Evolutionary conservation across 805 yeast genomes (phyloP), one percentile per base, ranked within the genome.

Genomic region (Saccharomycopsis oosterbeekiorum): DNA sequence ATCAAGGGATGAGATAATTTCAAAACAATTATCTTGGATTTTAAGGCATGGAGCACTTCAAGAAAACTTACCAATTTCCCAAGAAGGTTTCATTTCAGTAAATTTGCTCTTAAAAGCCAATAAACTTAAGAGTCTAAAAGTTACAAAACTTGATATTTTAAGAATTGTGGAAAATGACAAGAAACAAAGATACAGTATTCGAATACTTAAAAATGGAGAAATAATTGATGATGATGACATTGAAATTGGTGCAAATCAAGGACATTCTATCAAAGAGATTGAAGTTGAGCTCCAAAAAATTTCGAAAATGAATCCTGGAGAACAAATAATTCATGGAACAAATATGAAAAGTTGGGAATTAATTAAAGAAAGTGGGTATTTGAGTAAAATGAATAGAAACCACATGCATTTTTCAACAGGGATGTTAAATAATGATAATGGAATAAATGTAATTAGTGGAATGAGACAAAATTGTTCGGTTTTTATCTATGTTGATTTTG

Each of bases 181-280:
- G 59, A 93, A 93, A 73, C 78, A 85, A 66, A 71, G 99, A 60
- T 93, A 85, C 72, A 78, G 79, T 41, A 50, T 37, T 24, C 24
- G 51, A n/a, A 14, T 24, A n/a, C 10, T 19, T 6, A 17, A 15
- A 15, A 36, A 47, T 37, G 43, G 36, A 40, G 10, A 54, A 54
- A 34, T 36, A 17, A 53, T 36, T 3, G 34, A 56, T 56, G 14
- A 19, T 2, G 26, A 15, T 12, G 12, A 24, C 1, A 42, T 21
- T 26, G 24, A 26, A 21, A 82, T 93, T n/a, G 83, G 97, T 69
- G 98, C 99, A 2, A 85, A 86, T 59, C 99, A 94, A 72, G 99
- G 99, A 3, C 99, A 94, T 71, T 84, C 96, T 0, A 73, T 93
- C 4, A 69, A 71, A 40, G 62, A 67, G 0, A 75, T 84, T 0